Conservation (phyloP, 768 basidiomycete species). For the Vararia minispora region DNA sequence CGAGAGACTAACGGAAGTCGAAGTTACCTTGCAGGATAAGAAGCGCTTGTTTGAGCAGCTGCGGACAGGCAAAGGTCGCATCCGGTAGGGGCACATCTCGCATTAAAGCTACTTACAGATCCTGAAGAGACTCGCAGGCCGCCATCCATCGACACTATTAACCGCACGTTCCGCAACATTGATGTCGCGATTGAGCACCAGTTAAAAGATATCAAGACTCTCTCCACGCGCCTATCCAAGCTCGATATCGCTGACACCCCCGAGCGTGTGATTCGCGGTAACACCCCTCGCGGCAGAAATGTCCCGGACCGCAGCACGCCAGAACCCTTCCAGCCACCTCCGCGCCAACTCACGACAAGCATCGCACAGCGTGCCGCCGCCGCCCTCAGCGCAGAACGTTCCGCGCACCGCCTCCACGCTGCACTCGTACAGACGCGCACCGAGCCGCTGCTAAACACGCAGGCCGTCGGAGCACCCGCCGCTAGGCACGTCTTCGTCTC, state of each 20-base stretch:
- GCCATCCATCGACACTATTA: constrained; percentile 77
- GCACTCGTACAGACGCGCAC: constrained; percentile 50
- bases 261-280: not conserved
- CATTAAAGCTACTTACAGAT: not conserved
- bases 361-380: constrained; percentile 70
- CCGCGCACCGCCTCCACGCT: constrained; percentile 58
- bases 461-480: constrained; percentile 24
- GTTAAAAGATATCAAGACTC: constrained; percentile 36
- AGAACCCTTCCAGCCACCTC: constrained; percentile 6
- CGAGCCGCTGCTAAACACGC: constrained; percentile 57
- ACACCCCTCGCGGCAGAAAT: no score
- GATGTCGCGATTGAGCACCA: constrained; percentile 60
- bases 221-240: constrained; percentile 42
- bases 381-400: constrained; percentile 71
- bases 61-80: constrained; percentile 8
- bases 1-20: constrained; percentile 10
- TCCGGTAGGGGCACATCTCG: constrained; percentile 1
- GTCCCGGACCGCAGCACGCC: constrained; percentile 1
- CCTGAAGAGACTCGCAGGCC: constrained; percentile 35
- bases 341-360: constrained; percentile 36
- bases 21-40: constrained; percentile 7
- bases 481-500: constrained; percentile 17
- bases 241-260: constrained; percentile 29
- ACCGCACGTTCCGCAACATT: constrained; percentile 79
- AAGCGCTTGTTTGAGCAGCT: constrained; percentile 12